Evolutionary conservation across 1,139 yeast species (phyloP), one percentile per base, ranked within the genome.

Genomic region (Yamadazyma epiphylla): DNA sequence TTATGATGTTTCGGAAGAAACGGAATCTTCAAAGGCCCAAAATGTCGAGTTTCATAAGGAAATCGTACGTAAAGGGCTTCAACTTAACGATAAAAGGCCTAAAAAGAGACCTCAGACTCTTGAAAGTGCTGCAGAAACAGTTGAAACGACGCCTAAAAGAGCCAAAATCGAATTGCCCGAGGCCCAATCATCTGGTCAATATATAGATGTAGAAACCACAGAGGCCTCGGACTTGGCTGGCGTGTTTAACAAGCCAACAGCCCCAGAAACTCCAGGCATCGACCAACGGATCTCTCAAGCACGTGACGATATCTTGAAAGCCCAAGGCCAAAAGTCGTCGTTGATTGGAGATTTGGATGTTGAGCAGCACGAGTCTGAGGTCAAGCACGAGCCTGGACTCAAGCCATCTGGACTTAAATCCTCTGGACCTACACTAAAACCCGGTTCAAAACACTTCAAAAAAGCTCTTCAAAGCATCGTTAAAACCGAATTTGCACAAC

Each of bases 1-100:
- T 11, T 84, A 81, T 49, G 94, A 84, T 46, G 77, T 80, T 0
- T 49, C 65, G 0, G 77, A 71, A 19, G 97, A 89, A 49, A 53
- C 58, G 10, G 48, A 46, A 3, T 41, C 41, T 3, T 77, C 79
- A 37, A 51, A 50, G 3, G 41, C 40, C 5, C 73, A 64, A 3
- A 55, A 66, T 26, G 44, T 38, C 2, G 52, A 52, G 8, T 83
- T 78, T 51, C 74, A 73, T 35, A 53, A 51, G 11, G 46, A 54
- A 12, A 78, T 80, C 1, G 57, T 65, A 6, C 53, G 52, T 13
- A 60, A 58, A 19, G 89, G 91, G 2, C 20, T 70, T 33, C 60
- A 61, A 30, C 70, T 57, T 9, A 58, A 63, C 30, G 51, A 44
- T 22, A 53, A 49, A 43, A 57, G 45, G 41, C 45, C 42, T 43